A percentile compares a stretch with the other conserved stretches of the same genome.
Evolutionary conservation across 2,329 filamentous ascomycete genomes (phyloP).

Genomic region (Fonsecaea nubica): DNA sequence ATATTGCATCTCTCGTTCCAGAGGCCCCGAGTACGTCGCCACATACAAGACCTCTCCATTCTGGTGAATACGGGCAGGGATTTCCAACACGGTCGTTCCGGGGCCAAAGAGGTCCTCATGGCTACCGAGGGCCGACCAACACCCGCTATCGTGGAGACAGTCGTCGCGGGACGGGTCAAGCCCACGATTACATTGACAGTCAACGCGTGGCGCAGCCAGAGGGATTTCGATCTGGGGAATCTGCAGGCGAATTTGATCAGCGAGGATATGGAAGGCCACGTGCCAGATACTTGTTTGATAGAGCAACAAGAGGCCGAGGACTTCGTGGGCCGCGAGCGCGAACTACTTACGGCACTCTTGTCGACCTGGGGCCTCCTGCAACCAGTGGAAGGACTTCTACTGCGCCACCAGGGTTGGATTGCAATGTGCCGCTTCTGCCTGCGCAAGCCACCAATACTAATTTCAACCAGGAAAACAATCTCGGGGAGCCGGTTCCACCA

Average conservation of each 20-base stretch:
- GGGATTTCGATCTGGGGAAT: neutral
- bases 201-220: neutral
- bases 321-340: neutral
- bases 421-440: slow-evolving; percentile 20
- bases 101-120: slow-evolving; percentile 1
- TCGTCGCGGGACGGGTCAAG: slow-evolving; percentile 6
- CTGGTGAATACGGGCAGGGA: slow-evolving; percentile 13
- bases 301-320: slow-evolving; percentile 11
- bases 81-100: slow-evolving; percentile 6
- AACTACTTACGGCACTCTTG: slow-evolving; percentile 7
- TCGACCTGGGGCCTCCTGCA: slow-evolving; percentile 13
- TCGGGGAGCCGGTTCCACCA: neutral
- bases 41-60: slow-evolving; percentile 17
- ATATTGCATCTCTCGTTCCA: neutral
- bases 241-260: neutral
- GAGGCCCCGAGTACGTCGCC: neutral
- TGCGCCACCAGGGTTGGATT: slow-evolving; percentile 29
- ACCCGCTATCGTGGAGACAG: neutral
- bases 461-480: neutral
- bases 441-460: neutral
- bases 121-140: neutral
- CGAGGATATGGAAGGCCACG: neutral
- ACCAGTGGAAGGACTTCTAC: neutral
- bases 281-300: neutral
- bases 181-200: neutral